Percentiles rank a stretch among this genome's conserved stretches.
Evolutionary conservation across 2,329 filamentous ascomycete species (phyloP).

Genomic region (Colletotrichum lentis): DNA sequence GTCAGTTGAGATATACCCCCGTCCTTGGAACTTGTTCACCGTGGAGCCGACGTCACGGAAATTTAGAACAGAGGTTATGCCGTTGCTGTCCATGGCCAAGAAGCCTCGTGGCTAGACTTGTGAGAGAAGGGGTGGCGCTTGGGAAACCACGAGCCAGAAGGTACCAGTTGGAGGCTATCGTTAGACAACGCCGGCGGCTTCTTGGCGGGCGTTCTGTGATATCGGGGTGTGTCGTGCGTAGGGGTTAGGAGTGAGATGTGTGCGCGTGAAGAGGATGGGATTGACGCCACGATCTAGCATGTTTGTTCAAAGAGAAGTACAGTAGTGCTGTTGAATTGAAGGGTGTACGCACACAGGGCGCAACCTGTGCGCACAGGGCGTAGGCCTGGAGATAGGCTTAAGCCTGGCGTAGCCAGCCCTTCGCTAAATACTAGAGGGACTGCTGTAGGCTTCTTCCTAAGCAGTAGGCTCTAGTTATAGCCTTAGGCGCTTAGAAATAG

Average conservation of each 20-base stretch:
- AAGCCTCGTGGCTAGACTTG: not conserved
- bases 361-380: too few relatives aligned
- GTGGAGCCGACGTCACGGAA: conserved; percentile 79
- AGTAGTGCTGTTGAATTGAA: too few relatives aligned
- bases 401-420: too few relatives aligned
- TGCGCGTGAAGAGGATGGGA: not conserved
- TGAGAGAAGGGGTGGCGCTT: not conserved
- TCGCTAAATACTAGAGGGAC: too few relatives aligned
- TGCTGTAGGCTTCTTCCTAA: too few relatives aligned
- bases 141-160: not conserved
- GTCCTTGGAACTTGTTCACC: conserved; percentile 67
- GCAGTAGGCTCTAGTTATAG: too few relatives aligned
- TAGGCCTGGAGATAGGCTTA: too few relatives aligned
- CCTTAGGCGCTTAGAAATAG: too few relatives aligned
- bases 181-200: not conserved
- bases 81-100: conserved; percentile 26
- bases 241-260: not conserved
- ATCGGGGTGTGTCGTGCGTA: not conserved
- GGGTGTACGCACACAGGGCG: too few relatives aligned
- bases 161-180: not conserved
- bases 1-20: conserved; percentile 54
- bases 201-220: not conserved
- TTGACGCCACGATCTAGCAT: conserved; percentile 11
- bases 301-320: conserved; percentile 5
- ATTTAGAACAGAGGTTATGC: conserved; percentile 64